Evolutionary conservation across 2,329 filamentous ascomycete species (phyloP).

Genomic region (Colletotrichum endophyticum): DNA sequence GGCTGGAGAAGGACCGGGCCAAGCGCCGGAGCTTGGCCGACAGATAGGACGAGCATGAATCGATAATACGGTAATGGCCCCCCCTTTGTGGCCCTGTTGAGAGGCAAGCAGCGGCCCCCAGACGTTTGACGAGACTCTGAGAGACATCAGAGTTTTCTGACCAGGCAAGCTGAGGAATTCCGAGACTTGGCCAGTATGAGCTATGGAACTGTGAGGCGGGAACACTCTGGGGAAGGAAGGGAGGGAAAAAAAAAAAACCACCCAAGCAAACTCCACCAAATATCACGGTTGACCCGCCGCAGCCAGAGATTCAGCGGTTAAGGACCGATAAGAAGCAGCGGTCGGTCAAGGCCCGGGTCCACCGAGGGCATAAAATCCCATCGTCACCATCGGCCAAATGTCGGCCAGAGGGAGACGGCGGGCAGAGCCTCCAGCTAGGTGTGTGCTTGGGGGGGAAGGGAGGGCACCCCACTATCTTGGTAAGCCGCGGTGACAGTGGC

Average conservation of each 20-base stretch:
- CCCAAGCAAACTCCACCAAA: conserved; percentile 13
- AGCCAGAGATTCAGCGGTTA: conserved; percentile 19
- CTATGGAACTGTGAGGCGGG: background rate
- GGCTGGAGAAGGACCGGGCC: background rate
- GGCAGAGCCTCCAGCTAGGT: background rate
- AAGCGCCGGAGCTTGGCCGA: conserved; percentile 19
- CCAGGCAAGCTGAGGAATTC: background rate
- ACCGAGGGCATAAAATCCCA: conserved; percentile 18
- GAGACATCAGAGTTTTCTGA: background rate
- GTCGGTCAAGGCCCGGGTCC: conserved; percentile 17
- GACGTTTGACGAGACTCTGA: background rate
- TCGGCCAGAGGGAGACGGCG: conserved; percentile 18
- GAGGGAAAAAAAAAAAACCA: conserved; percentile 13
- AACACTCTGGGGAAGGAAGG: background rate
- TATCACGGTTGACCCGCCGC: conserved; percentile 1
- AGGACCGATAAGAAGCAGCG: conserved; percentile 20
- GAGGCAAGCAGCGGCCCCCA: background rate
- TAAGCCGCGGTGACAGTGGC: background rate
- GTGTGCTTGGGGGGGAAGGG: background rate
- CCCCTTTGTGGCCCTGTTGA: background rate
- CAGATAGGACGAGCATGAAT: conserved; percentile 20
- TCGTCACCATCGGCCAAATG: conserved; percentile 21
- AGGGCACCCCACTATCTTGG: background rate
- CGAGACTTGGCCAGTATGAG: conserved; percentile 3
- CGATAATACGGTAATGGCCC: conserved; percentile 6